These are phyloP conservation scores for Intubia oerlemansii DNA, from an alignment of 2,329 filamentous ascomycete species.

Conservation along the genomic window DNA sequence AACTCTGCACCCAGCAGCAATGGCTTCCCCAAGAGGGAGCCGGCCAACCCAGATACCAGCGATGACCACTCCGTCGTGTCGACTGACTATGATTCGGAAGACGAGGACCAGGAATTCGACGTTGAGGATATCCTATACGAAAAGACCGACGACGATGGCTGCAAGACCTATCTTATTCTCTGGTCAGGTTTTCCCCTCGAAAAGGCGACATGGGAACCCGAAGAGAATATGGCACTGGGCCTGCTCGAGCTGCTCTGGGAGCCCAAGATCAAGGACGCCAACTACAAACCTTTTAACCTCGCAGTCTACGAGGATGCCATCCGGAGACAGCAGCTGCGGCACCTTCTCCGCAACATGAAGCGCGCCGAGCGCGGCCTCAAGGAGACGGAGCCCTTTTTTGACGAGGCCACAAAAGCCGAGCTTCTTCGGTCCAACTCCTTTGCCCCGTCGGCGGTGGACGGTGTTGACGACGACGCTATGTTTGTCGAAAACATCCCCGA, in stretches of 20 bases:
- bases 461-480: too few relatives aligned
- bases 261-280: conserved; percentile 16
- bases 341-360: conserved; percentile 21
- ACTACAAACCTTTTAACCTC: conserved; percentile 17
- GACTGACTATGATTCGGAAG: conserved; percentile 15
- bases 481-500: too few relatives aligned
- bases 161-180: conserved; percentile 33
- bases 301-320: conserved; percentile 14
- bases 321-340: conserved; percentile 15
- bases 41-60: too few relatives aligned
- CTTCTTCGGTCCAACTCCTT: too few relatives aligned
- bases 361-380: conserved; percentile 17
- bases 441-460: too few relatives aligned
- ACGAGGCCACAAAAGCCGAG: too few relatives aligned
- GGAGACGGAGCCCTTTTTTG: conserved; percentile 10
- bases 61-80: conserved; percentile 37
- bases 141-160: conserved; percentile 12
- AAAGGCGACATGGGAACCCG: conserved; percentile 35
- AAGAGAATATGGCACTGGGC: conserved; percentile 17
- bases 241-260: conserved; percentile 21
- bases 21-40: too few relatives aligned
- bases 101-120: conserved; percentile 25
- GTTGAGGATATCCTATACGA: conserved; percentile 33
- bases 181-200: conserved; percentile 39
- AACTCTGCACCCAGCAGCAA: too few relatives aligned